phyloP scores from a whole-genome alignment of 2,329 filamentous ascomycete genomes.

The Pseudocercospora fijiensis region DNA sequence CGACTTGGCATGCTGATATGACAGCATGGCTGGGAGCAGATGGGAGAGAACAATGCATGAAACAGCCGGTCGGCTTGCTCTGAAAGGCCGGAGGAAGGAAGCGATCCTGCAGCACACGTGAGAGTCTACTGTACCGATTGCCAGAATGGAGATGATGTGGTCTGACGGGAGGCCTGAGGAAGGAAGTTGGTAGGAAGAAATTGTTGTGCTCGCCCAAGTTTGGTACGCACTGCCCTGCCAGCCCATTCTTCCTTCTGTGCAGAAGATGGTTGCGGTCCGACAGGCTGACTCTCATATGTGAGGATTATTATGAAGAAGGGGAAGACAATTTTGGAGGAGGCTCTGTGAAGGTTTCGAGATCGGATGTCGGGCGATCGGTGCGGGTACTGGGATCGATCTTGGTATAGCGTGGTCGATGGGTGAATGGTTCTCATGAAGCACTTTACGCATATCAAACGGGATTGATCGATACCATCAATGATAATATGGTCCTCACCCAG shows the following conservation, averaged over 20 bases:
- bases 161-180: slow-evolving; percentile 1
- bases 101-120: slow-evolving; percentile 2
- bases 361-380: not conserved
- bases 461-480: not conserved
- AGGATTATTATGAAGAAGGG: not conserved
- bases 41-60: slow-evolving; percentile 1
- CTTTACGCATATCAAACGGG: not conserved
- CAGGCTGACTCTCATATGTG: not conserved
- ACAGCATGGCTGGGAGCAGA: not conserved
- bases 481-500: not conserved
- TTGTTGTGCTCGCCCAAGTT: not conserved
- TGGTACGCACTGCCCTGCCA: slow-evolving; percentile 4
- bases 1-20: not conserved
- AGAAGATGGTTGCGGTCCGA: not conserved
- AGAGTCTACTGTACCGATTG: not conserved
- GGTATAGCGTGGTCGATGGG: not conserved
- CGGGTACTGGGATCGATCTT: not conserved
- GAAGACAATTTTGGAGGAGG: not conserved
- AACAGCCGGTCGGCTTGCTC: not conserved
- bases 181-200: slow-evolving; percentile 2
- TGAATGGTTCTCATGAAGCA: not conserved
- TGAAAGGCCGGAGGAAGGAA: slow-evolving; percentile 5
- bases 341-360: not conserved
- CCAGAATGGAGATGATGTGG: not conserved
- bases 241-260: not conserved